phyloP scores from a whole-genome alignment of 305 asterid species.

The Ajuga reptans region DNA sequence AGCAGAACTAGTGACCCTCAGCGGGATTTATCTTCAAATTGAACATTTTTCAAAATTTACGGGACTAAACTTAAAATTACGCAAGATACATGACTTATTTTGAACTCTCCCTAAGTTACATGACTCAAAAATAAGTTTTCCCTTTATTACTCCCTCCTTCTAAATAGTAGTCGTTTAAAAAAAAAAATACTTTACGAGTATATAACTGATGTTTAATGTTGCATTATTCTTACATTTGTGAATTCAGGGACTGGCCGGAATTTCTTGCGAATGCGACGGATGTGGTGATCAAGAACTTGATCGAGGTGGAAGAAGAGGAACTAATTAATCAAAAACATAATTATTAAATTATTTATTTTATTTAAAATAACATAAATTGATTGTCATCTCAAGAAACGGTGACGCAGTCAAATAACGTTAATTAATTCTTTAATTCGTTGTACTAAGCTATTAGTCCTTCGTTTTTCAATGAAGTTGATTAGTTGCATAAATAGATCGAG shows the following conservation, averaged over 20 bases:
- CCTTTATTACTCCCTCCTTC: too few relatives aligned
- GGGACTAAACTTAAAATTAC: too few relatives aligned
- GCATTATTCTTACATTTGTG: background rate
- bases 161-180: too few relatives aligned
- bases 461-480: conserved; percentile 20
- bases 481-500: background rate
- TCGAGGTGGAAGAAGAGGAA: conserved; percentile 56
- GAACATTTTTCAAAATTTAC: too few relatives aligned
- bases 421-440: conserved; percentile 10
- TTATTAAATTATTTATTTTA: too few relatives aligned
- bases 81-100: too few relatives aligned
- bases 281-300: conserved; percentile 63
- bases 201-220: too few relatives aligned
- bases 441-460: background rate
- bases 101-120: too few relatives aligned
- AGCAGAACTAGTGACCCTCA: too few relatives aligned
- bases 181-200: too few relatives aligned
- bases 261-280: conserved; percentile 50
- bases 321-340: background rate
- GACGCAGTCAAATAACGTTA: background rate
- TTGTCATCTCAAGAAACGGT: background rate
- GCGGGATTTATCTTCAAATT: too few relatives aligned
- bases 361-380: background rate
- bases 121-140: too few relatives aligned
- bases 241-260: conserved; percentile 67